phyloP scores from a whole-genome alignment of 768 basidiomycete species.

The Lepiota brunneoincarnata region DNA sequence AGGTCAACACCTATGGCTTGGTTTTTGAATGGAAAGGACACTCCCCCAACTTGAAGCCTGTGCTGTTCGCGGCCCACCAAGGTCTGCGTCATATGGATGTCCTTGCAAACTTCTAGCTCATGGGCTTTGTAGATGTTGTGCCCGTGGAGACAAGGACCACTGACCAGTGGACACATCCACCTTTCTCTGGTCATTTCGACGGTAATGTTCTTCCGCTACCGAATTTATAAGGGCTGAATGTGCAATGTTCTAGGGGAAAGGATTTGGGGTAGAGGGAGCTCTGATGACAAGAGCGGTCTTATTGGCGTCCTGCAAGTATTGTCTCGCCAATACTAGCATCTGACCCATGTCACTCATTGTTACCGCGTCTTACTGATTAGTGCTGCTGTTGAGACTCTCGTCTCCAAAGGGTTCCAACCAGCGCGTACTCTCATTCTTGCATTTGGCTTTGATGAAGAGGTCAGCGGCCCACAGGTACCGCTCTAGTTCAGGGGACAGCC shows the following conservation, averaged over 20 bases:
- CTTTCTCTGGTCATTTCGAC: conserved; percentile 62
- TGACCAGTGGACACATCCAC: conserved; percentile 56
- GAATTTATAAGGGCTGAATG: background rate
- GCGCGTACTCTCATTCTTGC: conserved; percentile 58
- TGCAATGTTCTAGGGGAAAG: conserved; percentile 31
- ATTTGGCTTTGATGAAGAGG: conserved; percentile 80
- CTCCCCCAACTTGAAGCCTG: conserved; percentile 59
- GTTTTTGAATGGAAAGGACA: conserved; percentile 72
- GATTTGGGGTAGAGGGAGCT: conserved; percentile 76
- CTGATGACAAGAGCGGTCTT: conserved; percentile 75
- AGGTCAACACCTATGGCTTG: conserved; percentile 77
- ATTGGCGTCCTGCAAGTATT: conserved; percentile 57
- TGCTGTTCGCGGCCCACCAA: conserved; percentile 69
- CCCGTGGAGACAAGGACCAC: conserved; percentile 58
- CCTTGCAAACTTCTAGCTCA: background rate
- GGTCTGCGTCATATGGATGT: conserved; percentile 30
- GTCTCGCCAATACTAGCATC: background rate
- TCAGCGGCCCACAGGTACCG: conserved; percentile 44
- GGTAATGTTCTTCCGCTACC: conserved; percentile 27
- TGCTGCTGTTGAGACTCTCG: conserved; percentile 59
- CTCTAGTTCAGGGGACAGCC: background rate
- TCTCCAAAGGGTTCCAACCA: conserved; percentile 63
- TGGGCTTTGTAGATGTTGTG: conserved; percentile 53
- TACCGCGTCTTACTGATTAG: conserved; percentile 21
- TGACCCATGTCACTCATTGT: background rate